A percentile compares a stretch with the other conserved stretches of the same genome.
Conservation (phyloP, 1,284 basidiomycete species). For the Irpex sp. region DNA sequence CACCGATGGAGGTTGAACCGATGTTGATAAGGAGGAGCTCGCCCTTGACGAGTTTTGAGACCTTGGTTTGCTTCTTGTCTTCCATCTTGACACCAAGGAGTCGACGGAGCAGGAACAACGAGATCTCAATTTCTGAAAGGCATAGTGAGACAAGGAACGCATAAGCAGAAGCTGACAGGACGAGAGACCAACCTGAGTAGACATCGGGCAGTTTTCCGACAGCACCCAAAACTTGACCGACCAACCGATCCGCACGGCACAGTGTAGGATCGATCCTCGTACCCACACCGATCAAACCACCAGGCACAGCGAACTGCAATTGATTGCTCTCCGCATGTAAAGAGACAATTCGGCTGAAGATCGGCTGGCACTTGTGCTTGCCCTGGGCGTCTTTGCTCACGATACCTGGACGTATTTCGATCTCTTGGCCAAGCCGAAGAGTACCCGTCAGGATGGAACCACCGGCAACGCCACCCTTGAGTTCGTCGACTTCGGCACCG, state of each 20-base stretch:
- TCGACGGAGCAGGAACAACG: constrained; percentile 88
- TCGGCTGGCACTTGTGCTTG: constrained; percentile 89
- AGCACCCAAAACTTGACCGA: constrained; percentile 94
- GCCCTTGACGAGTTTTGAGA: constrained; percentile 88
- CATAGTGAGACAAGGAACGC: background rate
- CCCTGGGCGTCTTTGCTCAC: constrained; percentile 95
- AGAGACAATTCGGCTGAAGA: constrained; percentile 89
- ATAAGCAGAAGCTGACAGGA: background rate
- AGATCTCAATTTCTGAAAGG: constrained; percentile 79
- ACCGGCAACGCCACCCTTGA: constrained; percentile 98
- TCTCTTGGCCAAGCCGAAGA: constrained; percentile 87
- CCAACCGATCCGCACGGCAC: constrained; percentile 94
- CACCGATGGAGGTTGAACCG: constrained; percentile 91
- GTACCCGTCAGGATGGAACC: constrained; percentile 95
- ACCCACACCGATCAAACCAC: constrained; percentile 97
- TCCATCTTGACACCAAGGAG: constrained; percentile 98
- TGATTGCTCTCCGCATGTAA: constrained; percentile 95
- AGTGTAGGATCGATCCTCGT: constrained; percentile 96
- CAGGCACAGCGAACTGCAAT: constrained; percentile 93
- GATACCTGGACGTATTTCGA: constrained; percentile 96
- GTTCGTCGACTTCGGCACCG: constrained; percentile 93
- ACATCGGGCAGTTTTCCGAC: constrained; percentile 93
- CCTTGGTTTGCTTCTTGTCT: constrained; percentile 98
- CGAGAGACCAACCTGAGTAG: constrained; percentile 68
- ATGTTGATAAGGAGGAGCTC: constrained; percentile 95